A percentile compares a stretch with the other conserved stretches of the same genome.
Conservation (phyloP, 805 yeast genomes). For the Vanderwaltozyma yarrowii region DNA sequence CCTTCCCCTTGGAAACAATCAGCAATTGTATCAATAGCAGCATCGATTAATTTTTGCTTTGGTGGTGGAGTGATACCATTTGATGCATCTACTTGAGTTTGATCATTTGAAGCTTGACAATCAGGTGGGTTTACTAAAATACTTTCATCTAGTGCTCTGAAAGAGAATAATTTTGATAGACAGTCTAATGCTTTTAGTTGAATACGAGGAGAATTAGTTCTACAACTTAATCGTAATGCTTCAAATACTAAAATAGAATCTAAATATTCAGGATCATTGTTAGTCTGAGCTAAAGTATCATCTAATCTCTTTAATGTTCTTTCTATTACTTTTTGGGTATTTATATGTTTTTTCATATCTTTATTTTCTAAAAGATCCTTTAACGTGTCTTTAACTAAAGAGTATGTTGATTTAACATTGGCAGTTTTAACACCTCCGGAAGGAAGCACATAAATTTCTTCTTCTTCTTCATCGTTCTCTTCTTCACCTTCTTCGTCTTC, state of each 20-base stretch:
- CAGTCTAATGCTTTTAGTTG: conserved; percentile 73
- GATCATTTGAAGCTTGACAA: conserved; percentile 27
- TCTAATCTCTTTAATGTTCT: conserved; percentile 24
- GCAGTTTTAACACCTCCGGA: conserved; percentile 2
- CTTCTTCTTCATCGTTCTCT: neutral
- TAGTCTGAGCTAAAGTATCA: conserved; percentile 19
- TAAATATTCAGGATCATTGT: conserved; percentile 24
- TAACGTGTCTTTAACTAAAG: conserved; percentile 47
- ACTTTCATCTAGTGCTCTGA: conserved; percentile 56
- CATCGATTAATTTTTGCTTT: conserved; percentile 56
- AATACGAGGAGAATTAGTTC: conserved; percentile 51
- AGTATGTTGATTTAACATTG: conserved; percentile 25
- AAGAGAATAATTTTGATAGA: conserved; percentile 80
- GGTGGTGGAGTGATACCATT: conserved; percentile 42
- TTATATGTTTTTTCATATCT: conserved; percentile 44
- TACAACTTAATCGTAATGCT: conserved; percentile 67
- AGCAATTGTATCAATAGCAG: conserved; percentile 74
- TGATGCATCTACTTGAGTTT: conserved; percentile 13
- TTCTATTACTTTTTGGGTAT: conserved; percentile 25
- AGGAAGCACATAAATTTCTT: neutral
- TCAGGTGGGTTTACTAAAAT: conserved; percentile 40
- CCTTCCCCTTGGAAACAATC: conserved; percentile 87
- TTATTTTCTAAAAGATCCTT: conserved; percentile 46
- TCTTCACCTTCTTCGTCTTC: neutral
- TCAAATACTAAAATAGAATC: conserved; percentile 56